Percentiles rank a stretch among this genome's conserved stretches.
phyloP scores from a whole-genome alignment of 148 eudicot genomes.

The Selenicereus undatus region DNA sequence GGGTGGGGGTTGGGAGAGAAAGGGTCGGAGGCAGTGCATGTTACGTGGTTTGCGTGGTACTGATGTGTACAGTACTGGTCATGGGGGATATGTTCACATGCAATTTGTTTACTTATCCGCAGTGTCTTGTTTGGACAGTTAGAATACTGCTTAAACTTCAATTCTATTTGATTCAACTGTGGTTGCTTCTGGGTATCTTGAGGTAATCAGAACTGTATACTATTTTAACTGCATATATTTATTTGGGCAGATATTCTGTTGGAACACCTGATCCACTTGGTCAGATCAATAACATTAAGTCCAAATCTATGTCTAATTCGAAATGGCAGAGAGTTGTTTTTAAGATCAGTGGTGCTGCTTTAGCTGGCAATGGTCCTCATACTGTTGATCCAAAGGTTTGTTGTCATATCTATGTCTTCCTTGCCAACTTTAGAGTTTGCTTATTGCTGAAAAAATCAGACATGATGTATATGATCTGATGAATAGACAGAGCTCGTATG shows the following conservation, averaged over 20 bases:
- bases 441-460: neutral
- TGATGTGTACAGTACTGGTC: neutral
- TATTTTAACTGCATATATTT: conserved; percentile 9
- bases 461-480: neutral
- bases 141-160: neutral
- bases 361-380: conserved; percentile 70
- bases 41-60: neutral
- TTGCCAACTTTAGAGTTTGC: neutral
- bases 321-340: conserved; percentile 98
- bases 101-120: neutral
- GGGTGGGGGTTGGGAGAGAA: neutral
- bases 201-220: conserved; percentile 8
- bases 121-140: neutral
- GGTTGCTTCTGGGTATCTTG: neutral
- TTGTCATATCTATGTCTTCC: conserved; percentile 7
- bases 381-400: conserved; percentile 92
- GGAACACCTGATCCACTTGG: conserved; percentile 51
- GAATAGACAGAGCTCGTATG: conserved; percentile 1
- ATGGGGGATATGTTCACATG: neutral
- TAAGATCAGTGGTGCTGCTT: conserved; percentile 92
- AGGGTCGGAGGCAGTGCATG: neutral
- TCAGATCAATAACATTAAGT: conserved; percentile 50
- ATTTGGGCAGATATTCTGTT: conserved; percentile 51
- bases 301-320: conserved; percentile 52
- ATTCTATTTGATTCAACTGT: neutral